Conservation (phyloP, 2,329 filamentous ascomycete genomes). For the Penicillium sp. region DNA sequence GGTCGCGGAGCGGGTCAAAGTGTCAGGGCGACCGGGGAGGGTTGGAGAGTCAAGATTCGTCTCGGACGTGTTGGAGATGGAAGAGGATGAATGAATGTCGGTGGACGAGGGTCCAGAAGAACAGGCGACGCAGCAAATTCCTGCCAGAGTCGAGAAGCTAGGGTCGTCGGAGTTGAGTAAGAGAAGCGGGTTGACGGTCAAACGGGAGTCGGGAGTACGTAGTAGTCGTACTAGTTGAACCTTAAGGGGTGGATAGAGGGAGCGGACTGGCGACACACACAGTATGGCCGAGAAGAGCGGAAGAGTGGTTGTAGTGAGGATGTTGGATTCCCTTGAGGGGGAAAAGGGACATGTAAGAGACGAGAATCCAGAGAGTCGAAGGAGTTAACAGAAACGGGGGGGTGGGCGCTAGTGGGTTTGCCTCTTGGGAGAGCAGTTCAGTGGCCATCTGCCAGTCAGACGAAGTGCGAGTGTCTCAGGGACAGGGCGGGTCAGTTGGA, state of each 20-base stretch:
- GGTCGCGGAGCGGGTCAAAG: constrained; percentile 8
- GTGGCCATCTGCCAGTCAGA: neutral
- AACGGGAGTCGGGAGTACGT: constrained; percentile 1
- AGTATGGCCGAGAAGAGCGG: constrained; percentile 31
- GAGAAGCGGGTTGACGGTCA: constrained; percentile 16
- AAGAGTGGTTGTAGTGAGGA: constrained; percentile 10
- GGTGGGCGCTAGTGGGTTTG: constrained; percentile 3
- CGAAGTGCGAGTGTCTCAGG: constrained; percentile 11
- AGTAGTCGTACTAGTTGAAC: constrained; percentile 17
- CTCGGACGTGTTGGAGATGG: constrained; percentile 4
- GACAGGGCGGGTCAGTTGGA: constrained; percentile 13
- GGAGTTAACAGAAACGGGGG: constrained; percentile 1
- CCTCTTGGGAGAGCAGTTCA: constrained; percentile 2
- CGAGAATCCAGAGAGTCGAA: constrained; percentile 3
- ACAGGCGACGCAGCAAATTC: constrained; percentile 11
- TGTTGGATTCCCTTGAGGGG: constrained; percentile 1
- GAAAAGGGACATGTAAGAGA: neutral
- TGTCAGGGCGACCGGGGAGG: constrained; percentile 2
- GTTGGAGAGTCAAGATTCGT: neutral
- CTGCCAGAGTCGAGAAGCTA: constrained; percentile 8
- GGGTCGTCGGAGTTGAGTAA: neutral
- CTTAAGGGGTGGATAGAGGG: constrained; percentile 26
- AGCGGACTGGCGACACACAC: constrained; percentile 38
- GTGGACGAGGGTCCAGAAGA: constrained; percentile 7
- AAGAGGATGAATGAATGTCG: constrained; percentile 22